Percentiles rank a stretch among this genome's conserved stretches.
phyloP scores from a whole-genome alignment of 768 basidiomycete species.

The Clathrus columnatus region DNA sequence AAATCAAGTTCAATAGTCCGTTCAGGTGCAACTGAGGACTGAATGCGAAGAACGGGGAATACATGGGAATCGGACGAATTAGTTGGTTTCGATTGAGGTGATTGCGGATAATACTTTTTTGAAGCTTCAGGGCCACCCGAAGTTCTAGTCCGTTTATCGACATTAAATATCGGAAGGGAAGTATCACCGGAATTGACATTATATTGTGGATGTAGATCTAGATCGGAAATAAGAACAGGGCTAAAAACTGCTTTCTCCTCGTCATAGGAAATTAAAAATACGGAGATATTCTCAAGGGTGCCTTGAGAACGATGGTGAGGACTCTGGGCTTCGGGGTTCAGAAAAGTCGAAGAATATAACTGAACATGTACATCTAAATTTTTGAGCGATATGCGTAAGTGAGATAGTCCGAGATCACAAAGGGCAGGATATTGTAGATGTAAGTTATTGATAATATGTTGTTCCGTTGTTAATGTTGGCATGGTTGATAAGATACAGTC shows the following conservation, averaged over 20 bases:
- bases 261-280: not conserved
- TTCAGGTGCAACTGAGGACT: not conserved
- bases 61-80: constrained; percentile 16
- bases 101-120: constrained; percentile 44
- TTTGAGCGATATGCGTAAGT: constrained; percentile 5
- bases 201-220: constrained; percentile 54
- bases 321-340: not conserved
- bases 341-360: no score
- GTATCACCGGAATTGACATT: not conserved
- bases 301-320: not conserved
- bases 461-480: not conserved
- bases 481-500: not conserved
- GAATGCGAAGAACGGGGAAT: constrained; percentile 21
- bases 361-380: not conserved
- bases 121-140: constrained; percentile 33
- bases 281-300: constrained; percentile 1
- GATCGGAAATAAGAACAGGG: constrained; percentile 54
- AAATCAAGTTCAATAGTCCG: constrained; percentile 11
- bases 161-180: constrained; percentile 45
- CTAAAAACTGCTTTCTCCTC: not conserved
- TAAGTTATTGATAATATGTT: not conserved
- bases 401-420: not conserved
- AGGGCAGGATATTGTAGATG: not conserved
- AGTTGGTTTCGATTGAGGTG: constrained; percentile 16
- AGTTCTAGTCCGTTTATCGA: constrained; percentile 54